Evolutionary conservation across 2,329 filamentous ascomycete genomes (phyloP).

Genomic region (Calonectria naviculata): DNA sequence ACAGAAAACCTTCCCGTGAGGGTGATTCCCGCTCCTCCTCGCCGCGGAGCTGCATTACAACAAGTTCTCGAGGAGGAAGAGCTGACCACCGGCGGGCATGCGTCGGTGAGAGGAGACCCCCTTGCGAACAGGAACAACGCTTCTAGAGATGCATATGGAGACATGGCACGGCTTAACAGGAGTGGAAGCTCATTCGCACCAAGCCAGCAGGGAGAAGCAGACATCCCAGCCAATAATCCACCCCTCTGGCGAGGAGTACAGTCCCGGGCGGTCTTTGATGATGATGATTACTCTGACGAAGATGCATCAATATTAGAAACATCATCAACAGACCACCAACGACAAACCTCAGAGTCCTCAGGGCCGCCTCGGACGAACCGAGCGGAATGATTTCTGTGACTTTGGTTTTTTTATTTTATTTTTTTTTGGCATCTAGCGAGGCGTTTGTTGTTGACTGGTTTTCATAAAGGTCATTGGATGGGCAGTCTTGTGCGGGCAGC

Average conservation of each 20-base stretch:
- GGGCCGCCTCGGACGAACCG: conserved; percentile 29
- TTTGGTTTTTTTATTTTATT: conserved; percentile 42
- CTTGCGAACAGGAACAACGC: conserved; percentile 32
- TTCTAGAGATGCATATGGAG: conserved; percentile 37
- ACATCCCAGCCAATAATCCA: conserved; percentile 47
- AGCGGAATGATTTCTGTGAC: conserved; percentile 20
- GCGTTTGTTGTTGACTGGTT: conserved; percentile 31
- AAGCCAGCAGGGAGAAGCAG: conserved; percentile 38
- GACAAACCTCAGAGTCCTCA: conserved; percentile 41
- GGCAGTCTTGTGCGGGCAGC: not conserved
- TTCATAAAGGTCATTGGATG: not conserved
- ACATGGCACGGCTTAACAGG: conserved; percentile 31
- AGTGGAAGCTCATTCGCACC: conserved; percentile 36
- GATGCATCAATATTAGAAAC: conserved; percentile 43
- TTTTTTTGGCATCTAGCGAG: conserved; percentile 43
- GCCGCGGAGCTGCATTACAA: conserved; percentile 67
- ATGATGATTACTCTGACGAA: conserved; percentile 46
- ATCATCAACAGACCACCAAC: conserved; percentile 41
- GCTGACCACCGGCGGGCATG: conserved; percentile 29
- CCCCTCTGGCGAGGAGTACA: conserved; percentile 57
- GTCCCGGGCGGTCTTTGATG: conserved; percentile 45
- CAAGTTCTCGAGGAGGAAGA: conserved; percentile 67
- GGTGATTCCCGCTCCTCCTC: conserved; percentile 70
- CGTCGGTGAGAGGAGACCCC: conserved; percentile 22
- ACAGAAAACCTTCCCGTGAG: conserved; percentile 67